Evolutionary conservation across 305 asterid genomes (phyloP), one percentile per base, ranked within the genome.

Genomic region (Fraxinus albicans): DNA sequence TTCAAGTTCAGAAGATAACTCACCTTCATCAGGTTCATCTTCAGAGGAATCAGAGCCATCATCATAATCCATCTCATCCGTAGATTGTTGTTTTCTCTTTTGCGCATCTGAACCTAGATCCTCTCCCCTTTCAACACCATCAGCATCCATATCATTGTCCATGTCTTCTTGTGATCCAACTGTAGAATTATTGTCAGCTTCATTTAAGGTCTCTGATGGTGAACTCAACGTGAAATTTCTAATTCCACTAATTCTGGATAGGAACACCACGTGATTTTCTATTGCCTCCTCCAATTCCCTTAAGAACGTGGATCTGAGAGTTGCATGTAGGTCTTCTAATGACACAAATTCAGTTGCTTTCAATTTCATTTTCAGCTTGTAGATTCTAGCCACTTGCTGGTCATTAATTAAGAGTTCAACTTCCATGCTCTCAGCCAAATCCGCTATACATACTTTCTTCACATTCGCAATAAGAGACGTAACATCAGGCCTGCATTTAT

Each of bases 11-110:
- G 87, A 73, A 63, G 86, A 34, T 42, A 82, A 80, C 34, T 79
- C 93, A 36, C 86, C 89, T 80, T 84, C 92, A 82, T 8, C 83
- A n/a, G 79, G 78, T 44, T 91, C 96, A 73, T 65, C 83, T 53
- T 91, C 98, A 76, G 69, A 58, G 69, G 69, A 58, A 19, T 58
- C 69, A 58, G 92, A 85, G 44, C 63, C 94, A 77, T 93, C 95
- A 4, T 90, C 97, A 79, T 97, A 97, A 76, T 97, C 96, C 91
- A 92, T 86, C 86, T 96, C 99, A 89, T 94, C 98, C 0, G 90
- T 82, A 31, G 89, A 85, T 86, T 93, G 99, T 80, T 80, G 91
- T 87, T 91, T 92, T 81, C 92, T 86, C 90, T 93, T 96, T 77
- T 86, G 93, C 21, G 60, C 86, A 35, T 93, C 97, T 42, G 92